These are phyloP conservation scores for Rhododendron henanense DNA, from an alignment of 148 eudicot genomes.

Conservation along the genomic window DNA sequence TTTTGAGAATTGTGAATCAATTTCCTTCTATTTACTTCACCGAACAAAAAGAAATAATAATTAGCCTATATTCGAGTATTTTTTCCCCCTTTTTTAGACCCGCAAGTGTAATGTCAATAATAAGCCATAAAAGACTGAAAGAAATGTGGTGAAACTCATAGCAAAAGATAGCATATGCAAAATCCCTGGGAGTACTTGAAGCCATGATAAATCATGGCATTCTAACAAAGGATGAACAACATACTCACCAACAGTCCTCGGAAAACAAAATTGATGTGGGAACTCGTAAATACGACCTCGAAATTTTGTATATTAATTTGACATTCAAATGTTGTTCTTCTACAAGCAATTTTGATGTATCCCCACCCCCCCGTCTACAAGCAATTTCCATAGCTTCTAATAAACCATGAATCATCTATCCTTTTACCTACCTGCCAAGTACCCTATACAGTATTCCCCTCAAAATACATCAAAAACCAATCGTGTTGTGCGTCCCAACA, in stretches of 20 bases:
- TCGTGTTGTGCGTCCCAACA: conserved; percentile 39
- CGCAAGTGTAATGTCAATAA: not conserved
- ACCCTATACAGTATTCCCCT: not conserved
- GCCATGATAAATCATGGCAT: not conserved
- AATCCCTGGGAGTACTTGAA: not conserved
- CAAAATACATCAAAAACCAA: conserved; percentile 17
- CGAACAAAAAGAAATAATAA: not conserved
- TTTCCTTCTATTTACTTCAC: not conserved
- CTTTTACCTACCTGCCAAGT: not conserved
- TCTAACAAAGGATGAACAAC: not conserved
- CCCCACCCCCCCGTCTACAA: not conserved
- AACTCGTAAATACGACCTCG: not conserved
- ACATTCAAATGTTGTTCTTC: not conserved
- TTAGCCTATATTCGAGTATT: not conserved
- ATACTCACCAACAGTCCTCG: not conserved
- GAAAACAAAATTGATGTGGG: not conserved
- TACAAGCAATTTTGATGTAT: not conserved
- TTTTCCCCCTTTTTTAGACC: not conserved
- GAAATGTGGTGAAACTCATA: not conserved
- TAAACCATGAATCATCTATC: not conserved
- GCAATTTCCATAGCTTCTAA: not conserved
- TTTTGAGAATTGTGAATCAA: not conserved
- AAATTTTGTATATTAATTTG: not conserved
- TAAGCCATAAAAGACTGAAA: not conserved
- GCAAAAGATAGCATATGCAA: not conserved